These are phyloP conservation scores for Bimuria novae-zelandiae DNA, from an alignment of 2,329 filamentous ascomycete species.

Conservation along the genomic window DNA sequence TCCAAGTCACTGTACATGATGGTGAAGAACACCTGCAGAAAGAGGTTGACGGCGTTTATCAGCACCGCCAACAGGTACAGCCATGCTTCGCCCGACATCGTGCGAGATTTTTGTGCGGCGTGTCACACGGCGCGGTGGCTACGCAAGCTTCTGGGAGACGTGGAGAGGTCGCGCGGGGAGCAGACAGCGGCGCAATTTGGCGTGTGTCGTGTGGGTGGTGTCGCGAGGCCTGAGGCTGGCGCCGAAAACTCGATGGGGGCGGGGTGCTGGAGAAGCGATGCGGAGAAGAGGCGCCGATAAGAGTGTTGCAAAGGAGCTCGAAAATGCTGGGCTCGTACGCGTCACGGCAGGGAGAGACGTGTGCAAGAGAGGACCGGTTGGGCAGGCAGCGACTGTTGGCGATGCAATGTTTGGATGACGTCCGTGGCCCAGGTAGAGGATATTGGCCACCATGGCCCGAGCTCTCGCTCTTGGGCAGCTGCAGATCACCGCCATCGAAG, in stretches of 20 bases:
- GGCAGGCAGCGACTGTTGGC: too few species aligned
- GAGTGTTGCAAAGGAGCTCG: slow-evolving; percentile 20
- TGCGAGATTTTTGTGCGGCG: slow-evolving; percentile 44
- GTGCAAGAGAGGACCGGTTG: too few species aligned
- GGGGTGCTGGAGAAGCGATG: slow-evolving; percentile 26
- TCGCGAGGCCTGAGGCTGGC: slow-evolving; percentile 36
- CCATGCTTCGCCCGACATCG: slow-evolving; percentile 98
- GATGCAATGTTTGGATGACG: slow-evolving; percentile 40
- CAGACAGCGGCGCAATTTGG: slow-evolving; percentile 23
- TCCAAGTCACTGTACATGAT: slow-evolving; percentile 99
- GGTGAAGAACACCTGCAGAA: slow-evolving; percentile 99
- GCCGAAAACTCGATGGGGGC: slow-evolving; percentile 40
- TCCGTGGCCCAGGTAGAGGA: slow-evolving; percentile 22
- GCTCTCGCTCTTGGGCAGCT: too few species aligned
- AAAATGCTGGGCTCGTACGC: too few species aligned
- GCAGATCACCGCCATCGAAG: too few species aligned
- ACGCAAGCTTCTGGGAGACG: slow-evolving; percentile 14
- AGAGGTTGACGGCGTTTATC: slow-evolving; percentile 99
- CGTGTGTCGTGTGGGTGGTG: slow-evolving; percentile 40
- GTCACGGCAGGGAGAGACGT: too few species aligned
- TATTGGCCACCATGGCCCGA: slow-evolving; percentile 20
- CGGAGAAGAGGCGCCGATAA: slow-evolving; percentile 22
- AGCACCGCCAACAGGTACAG: slow-evolving; percentile 96
- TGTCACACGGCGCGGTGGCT: slow-evolving; percentile 19
- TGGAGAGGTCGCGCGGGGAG: slow-evolving; percentile 19